Percentiles rank a stretch among this genome's conserved stretches.
Conservation (phyloP, 306 rosid genomes). For the Citrullus mucosospermus region DNA sequence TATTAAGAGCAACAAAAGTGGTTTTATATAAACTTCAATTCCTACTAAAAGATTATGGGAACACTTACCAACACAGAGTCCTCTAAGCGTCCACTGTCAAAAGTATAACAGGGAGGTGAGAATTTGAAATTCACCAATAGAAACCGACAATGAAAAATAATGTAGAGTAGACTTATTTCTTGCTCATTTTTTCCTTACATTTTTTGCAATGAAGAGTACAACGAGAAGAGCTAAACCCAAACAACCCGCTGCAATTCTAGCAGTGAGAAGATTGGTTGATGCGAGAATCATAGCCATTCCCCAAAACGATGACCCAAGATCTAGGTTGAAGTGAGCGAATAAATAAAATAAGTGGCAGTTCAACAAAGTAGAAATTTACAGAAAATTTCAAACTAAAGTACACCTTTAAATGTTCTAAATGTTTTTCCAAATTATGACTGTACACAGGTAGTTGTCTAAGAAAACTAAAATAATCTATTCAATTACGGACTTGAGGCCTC, state of each 20-base stretch:
- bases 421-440: neutral
- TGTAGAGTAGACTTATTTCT: neutral
- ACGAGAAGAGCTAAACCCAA: conserved; percentile 56
- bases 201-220: conserved; percentile 82
- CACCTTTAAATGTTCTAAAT: neutral
- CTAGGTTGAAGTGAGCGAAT: conserved; percentile 28
- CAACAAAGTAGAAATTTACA: neutral
- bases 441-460: neutral
- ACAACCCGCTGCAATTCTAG: conserved; percentile 93
- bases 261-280: conserved; percentile 64
- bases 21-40: neutral
- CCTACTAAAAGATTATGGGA: conserved; percentile 10
- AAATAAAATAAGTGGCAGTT: neutral
- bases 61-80: conserved; percentile 76
- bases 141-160: neutral
- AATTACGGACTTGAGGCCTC: neutral
- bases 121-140: neutral
- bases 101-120: conserved; percentile 9
- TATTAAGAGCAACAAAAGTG: neutral
- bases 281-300: conserved; percentile 93
- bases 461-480: neutral
- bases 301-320: conserved; percentile 98
- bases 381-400: neutral
- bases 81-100: conserved; percentile 90
- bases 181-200: conserved; percentile 41